Evolutionary conservation across 495 filamentous ascomycete genomes (phyloP).

Genomic region (Cryomyces minteri): DNA sequence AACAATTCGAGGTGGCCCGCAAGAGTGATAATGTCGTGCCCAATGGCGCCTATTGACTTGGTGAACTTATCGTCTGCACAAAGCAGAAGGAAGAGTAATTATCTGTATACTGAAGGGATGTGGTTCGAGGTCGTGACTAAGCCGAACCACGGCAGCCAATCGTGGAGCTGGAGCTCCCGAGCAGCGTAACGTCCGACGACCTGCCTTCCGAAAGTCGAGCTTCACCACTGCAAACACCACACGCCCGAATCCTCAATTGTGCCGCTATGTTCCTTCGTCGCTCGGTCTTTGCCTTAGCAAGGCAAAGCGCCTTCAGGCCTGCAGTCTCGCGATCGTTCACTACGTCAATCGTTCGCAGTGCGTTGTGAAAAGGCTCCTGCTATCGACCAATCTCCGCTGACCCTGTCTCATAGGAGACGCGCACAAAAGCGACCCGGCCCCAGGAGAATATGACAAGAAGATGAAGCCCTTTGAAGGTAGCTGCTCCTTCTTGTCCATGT

Average conservation of each 20-base stretch:
- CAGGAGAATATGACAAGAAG: conserved; percentile 6
- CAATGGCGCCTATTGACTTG: too few species aligned
- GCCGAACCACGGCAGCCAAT: too few species aligned
- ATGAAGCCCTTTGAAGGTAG: conserved; percentile 20
- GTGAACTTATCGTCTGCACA: too few species aligned
- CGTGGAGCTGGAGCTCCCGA: too few species aligned
- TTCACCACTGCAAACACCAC: not conserved
- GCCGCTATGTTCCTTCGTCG: conserved; percentile 66
- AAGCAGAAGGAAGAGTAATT: too few species aligned
- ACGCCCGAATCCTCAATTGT: conserved; percentile 11
- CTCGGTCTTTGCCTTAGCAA: conserved; percentile 50
- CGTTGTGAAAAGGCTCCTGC: conserved; percentile 12
- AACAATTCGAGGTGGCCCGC: too few species aligned
- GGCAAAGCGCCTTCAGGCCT: conserved; percentile 46
- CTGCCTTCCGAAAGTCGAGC: not conserved
- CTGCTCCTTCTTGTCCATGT: not conserved
- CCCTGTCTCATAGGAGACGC: not conserved
- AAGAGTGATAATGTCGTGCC: too few species aligned
- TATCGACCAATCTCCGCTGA: not conserved
- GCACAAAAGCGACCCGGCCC: conserved; percentile 4
- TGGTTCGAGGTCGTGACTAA: too few species aligned
- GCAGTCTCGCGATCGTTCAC: conserved; percentile 38
- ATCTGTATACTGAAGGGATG: too few species aligned
- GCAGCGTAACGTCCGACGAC: not conserved
- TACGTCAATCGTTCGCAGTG: conserved; percentile 39